Evolutionary conservation across 768 basidiomycete genomes (phyloP).

Genomic region (Mycena haematopus): DNA sequence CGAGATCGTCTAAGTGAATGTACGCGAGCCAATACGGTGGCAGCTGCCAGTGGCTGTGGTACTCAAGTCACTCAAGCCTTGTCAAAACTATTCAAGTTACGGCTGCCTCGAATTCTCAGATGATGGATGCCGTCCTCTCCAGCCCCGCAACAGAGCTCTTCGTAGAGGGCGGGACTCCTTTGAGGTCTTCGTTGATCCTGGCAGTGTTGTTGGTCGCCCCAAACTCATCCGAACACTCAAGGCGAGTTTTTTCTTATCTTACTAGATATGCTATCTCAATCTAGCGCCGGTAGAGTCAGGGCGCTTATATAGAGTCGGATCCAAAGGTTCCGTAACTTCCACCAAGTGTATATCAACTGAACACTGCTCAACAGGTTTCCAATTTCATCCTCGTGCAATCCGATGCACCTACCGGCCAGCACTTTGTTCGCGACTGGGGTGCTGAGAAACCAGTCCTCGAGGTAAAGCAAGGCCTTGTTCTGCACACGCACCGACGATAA

Average conservation of each 20-base stretch:
- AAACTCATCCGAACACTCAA: constrained; percentile 57
- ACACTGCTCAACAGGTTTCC: constrained; percentile 5
- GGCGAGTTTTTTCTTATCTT: constrained; percentile 41
- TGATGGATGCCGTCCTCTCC: constrained; percentile 24
- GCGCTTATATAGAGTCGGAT: constrained; percentile 58
- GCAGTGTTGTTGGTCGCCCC: constrained; percentile 54
- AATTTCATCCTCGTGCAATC: constrained; percentile 64
- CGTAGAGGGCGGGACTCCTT: constrained; percentile 46
- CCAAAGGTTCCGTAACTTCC: constrained; percentile 52
- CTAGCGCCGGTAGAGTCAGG: constrained; percentile 51
- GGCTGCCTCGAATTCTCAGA: constrained; percentile 12
- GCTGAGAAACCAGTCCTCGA: constrained; percentile 52
- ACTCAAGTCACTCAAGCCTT: too few species aligned
- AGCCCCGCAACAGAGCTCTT: constrained; percentile 39
- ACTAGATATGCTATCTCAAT: constrained; percentile 1
- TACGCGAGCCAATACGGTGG: too few species aligned
- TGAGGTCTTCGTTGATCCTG: constrained; percentile 66
- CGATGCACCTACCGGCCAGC: constrained; percentile 54
- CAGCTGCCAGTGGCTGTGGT: too few species aligned
- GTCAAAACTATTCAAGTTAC: too few species aligned
- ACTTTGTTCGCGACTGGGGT: constrained; percentile 66
- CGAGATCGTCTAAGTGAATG: too few species aligned
- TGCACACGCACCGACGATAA: constrained; percentile 34
- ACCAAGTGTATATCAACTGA: constrained; percentile 1
- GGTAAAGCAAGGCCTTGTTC: constrained; percentile 4